Percentiles rank a stretch among this genome's conserved stretches.
Evolutionary conservation across 306 rosid genomes (phyloP).

Genomic region (Lablab purpureus): DNA sequence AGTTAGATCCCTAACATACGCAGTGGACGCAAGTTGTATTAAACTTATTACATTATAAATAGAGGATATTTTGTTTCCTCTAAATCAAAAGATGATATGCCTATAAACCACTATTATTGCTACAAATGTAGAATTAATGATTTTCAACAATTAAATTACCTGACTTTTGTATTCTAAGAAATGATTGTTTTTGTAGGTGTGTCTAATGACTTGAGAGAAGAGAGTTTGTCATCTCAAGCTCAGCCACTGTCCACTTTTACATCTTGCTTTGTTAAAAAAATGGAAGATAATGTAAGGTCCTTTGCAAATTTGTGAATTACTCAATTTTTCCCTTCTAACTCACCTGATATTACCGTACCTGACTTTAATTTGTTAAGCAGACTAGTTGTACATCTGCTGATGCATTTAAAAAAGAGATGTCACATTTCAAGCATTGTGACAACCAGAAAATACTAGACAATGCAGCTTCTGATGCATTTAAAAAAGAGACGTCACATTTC

Average conservation of each 20-base stretch:
- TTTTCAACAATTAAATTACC: neutral
- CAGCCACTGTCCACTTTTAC: conserved; percentile 54
- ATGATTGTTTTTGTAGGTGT: conserved; percentile 58
- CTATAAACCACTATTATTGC: no score
- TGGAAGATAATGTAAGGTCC: conserved; percentile 67
- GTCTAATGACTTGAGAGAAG: conserved; percentile 52
- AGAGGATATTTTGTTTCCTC: no score
- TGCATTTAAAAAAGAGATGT: conserved; percentile 59
- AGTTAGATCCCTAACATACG: no score
- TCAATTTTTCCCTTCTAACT: conserved; percentile 34
- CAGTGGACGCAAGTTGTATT: no score
- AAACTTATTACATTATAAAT: no score
- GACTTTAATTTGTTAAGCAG: conserved; percentile 59
- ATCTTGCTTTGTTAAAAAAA: conserved; percentile 54
- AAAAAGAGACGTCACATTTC: conserved; percentile 59
- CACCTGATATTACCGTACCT: conserved; percentile 33
- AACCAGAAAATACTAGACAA: conserved; percentile 44
- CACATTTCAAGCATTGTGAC: conserved; percentile 56
- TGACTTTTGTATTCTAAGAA: conserved; percentile 27
- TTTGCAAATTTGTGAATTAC: conserved; percentile 40
- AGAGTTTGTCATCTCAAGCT: conserved; percentile 47
- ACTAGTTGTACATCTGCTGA: conserved; percentile 38
- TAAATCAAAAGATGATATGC: no score
- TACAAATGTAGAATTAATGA: no score
- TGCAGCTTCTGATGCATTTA: conserved; percentile 48